Evolutionary conservation across 139 green algal genomes (phyloP).

Genomic region (Micromonas pusilla): DNA sequence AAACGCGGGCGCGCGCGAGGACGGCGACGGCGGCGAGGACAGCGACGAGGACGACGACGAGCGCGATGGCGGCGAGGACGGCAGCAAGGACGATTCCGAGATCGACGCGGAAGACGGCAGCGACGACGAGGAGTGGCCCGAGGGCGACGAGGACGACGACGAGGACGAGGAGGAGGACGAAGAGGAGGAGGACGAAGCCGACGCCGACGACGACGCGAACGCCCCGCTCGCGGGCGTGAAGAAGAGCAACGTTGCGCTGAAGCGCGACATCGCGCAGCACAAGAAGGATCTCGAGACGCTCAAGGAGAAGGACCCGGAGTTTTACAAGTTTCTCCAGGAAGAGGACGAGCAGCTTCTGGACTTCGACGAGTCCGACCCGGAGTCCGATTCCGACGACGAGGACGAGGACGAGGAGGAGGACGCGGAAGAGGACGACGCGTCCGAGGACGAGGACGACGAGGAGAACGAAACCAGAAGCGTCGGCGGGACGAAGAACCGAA

Average conservation of each 20-base stretch:
- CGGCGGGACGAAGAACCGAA: slow-evolving; percentile 30
- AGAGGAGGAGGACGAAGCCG: background rate
- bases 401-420: slow-evolving; percentile 23
- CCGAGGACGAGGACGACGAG: slow-evolving; percentile 40
- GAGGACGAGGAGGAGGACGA: background rate
- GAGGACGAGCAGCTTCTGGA: slow-evolving; percentile 79
- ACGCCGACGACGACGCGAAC: background rate
- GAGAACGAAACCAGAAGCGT: slow-evolving; percentile 49
- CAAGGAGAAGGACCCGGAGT: slow-evolving; percentile 77
- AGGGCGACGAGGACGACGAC: slow-evolving; percentile 21
- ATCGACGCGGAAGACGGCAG: background rate
- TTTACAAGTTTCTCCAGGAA: slow-evolving; percentile 78
- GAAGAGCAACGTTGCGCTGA: slow-evolving; percentile 31
- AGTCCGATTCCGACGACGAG: slow-evolving; percentile 44
- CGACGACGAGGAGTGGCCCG: slow-evolving; percentile 7
- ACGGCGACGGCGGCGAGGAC: background rate
- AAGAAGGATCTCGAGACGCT: slow-evolving; percentile 76
- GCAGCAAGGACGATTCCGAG: slow-evolving; percentile 25
- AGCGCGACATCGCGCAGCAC: slow-evolving; percentile 38
- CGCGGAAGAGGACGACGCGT: slow-evolving; percentile 42
- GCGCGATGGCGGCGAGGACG: slow-evolving; percentile 22
- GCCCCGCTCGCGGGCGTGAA: background rate
- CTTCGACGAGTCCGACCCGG: slow-evolving; percentile 57
- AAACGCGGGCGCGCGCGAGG: slow-evolving; percentile 4
- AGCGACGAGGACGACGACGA: slow-evolving; percentile 34